These are phyloP conservation scores for Clarireedia hainanense DNA, from an alignment of 2,329 filamentous ascomycete genomes.

Conservation along the genomic window DNA sequence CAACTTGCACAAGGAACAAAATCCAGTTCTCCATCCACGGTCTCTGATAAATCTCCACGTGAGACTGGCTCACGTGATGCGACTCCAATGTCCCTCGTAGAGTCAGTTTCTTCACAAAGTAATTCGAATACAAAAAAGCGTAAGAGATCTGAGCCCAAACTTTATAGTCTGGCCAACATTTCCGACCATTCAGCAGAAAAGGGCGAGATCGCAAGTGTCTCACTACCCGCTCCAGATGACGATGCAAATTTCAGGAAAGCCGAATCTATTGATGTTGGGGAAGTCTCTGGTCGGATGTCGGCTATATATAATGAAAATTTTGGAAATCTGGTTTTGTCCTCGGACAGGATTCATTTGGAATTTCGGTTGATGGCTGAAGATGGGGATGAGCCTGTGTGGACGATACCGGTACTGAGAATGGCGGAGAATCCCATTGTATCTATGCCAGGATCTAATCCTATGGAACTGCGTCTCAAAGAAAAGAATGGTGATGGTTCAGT, in stretches of 20 bases:
- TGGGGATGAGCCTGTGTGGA: slow-evolving; percentile 11
- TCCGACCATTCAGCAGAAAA: too few relatives aligned
- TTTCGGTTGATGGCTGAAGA: slow-evolving; percentile 16
- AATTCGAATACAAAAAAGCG: neutral
- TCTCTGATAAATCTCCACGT: too few relatives aligned
- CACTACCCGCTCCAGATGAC: neutral
- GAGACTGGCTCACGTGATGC: too few relatives aligned
- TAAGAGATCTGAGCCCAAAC: neutral
- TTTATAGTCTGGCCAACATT: neutral
- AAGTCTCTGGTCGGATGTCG: slow-evolving; percentile 14
- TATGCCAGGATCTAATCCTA: slow-evolving; percentile 23
- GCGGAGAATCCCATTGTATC: slow-evolving; percentile 22
- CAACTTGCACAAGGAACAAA: too few relatives aligned
- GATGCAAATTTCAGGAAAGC: slow-evolving; percentile 8
- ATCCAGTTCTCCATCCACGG: too few relatives aligned
- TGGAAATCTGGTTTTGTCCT: slow-evolving; percentile 24
- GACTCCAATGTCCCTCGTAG: too few relatives aligned
- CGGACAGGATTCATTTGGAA: slow-evolving; percentile 17
- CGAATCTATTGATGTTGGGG: slow-evolving; percentile 12
- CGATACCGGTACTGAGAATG: slow-evolving; percentile 16
- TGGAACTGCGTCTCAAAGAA: slow-evolving; percentile 23
- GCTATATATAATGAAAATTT: slow-evolving; percentile 16
- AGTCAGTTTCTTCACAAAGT: neutral
- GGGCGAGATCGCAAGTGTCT: neutral
- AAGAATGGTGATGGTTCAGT: slow-evolving; percentile 9